Conservation (phyloP, 2,329 filamentous ascomycete species). For the Lachnellula willkommii region DNA sequence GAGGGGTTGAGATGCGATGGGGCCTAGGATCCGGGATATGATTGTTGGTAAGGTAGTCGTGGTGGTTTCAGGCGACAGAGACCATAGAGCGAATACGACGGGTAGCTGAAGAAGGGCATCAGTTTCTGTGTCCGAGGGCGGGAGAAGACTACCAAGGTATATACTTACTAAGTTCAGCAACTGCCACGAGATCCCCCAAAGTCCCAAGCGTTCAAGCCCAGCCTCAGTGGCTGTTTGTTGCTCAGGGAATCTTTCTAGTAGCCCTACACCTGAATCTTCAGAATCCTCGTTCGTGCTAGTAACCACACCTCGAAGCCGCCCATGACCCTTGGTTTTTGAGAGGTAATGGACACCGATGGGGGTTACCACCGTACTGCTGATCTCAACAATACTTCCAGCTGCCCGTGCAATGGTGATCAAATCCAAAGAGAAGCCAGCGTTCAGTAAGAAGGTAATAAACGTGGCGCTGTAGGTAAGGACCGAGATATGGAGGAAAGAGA, state of each 20-base stretch:
- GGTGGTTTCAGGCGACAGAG: constrained; percentile 20
- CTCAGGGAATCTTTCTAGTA: constrained; percentile 15
- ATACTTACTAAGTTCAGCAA: constrained; percentile 35
- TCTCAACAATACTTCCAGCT: constrained; percentile 45
- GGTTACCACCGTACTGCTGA: constrained; percentile 48
- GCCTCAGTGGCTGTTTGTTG: constrained; percentile 23
- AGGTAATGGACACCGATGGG: constrained; percentile 42
- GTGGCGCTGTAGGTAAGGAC: constrained; percentile 50
- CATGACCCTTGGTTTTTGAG: constrained; percentile 28
- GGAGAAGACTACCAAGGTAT: not conserved
- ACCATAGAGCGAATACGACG: constrained; percentile 34
- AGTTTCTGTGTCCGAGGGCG: not conserved
- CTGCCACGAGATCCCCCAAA: constrained; percentile 40
- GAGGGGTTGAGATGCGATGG: constrained; percentile 17
- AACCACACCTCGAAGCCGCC: constrained; percentile 17
- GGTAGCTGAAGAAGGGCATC: constrained; percentile 26
- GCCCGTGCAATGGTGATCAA: constrained; percentile 43
- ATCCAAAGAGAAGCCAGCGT: constrained; percentile 42
- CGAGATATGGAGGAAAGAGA: constrained; percentile 49
- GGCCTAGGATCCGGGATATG: constrained; percentile 6
- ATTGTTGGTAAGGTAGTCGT: constrained; percentile 15
- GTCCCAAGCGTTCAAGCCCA: constrained; percentile 35
- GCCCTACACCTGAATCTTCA: constrained; percentile 14
- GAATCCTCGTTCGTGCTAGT: constrained; percentile 18
- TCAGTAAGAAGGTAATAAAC: constrained; percentile 51